Conservation (phyloP, 192 early-diverging fungal genomes). For the Chytriomyces confervae region DNA sequence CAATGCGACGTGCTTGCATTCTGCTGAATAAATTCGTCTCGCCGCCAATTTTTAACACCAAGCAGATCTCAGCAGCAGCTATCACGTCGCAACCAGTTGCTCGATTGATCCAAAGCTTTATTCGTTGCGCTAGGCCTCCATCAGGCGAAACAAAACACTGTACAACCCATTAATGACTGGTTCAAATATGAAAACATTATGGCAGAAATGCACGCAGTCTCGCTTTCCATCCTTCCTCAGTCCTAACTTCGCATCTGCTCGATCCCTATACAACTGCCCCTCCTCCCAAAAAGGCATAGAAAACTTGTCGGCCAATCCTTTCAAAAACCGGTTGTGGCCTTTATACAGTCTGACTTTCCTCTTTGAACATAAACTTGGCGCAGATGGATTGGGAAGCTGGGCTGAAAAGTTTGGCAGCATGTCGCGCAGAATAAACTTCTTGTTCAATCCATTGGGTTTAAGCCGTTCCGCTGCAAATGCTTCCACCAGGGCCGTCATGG, state of each 20-base stretch:
- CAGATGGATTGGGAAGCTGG: neutral
- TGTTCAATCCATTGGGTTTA: neutral
- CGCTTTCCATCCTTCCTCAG: too few relatives aligned
- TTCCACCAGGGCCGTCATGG: neutral
- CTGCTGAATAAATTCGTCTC: neutral
- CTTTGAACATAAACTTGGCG: neutral
- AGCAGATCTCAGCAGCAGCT: too few relatives aligned
- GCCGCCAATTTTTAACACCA: too few relatives aligned
- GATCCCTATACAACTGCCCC: neutral
- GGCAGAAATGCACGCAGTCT: too few relatives aligned
- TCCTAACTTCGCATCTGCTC: too few relatives aligned
- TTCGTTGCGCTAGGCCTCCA: too few relatives aligned
- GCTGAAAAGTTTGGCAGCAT: neutral
- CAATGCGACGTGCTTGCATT: neutral
- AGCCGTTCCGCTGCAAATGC: neutral
- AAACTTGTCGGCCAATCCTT: neutral
- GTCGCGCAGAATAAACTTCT: neutral
- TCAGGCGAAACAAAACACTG: too few relatives aligned
- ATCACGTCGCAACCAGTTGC: too few relatives aligned
- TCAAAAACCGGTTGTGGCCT: neutral
- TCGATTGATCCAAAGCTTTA: too few relatives aligned
- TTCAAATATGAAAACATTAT: too few relatives aligned
- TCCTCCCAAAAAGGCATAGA: neutral
- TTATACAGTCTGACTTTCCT: neutral
- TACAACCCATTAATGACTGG: too few relatives aligned